A percentile compares a stretch with the other conserved stretches of the same genome.
These are phyloP conservation scores for Yarrowia sp. DNA, from an alignment of 805 yeast species.

Conservation along the genomic window DNA sequence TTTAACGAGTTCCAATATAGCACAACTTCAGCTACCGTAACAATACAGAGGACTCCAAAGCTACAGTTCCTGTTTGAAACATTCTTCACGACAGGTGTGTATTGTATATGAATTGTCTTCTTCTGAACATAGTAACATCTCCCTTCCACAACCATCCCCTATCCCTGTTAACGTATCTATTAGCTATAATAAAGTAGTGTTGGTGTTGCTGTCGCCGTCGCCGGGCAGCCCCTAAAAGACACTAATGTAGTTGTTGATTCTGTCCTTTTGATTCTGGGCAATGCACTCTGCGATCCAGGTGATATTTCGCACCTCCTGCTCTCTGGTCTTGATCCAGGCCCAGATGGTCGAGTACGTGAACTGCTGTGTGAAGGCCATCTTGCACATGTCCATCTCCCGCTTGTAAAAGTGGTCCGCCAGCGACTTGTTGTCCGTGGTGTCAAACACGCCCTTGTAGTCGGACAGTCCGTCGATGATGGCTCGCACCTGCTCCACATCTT, in stretches of 20 bases:
- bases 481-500: conserved; percentile 85
- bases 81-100: no score
- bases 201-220: background rate
- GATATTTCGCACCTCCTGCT: conserved; percentile 95
- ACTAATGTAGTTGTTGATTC: conserved; percentile 87
- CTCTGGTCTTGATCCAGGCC: conserved; percentile 96
- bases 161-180: conserved; percentile 17
- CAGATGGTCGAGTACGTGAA: conserved; percentile 88
- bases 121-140: no score
- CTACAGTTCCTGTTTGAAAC: no score
- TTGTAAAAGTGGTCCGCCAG: conserved; percentile 94
- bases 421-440: conserved; percentile 58
- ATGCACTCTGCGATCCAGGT: conserved; percentile 99
- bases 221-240: conserved; percentile 61
- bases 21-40: no score
- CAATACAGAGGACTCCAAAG: no score
- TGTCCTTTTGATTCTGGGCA: conserved; percentile 96
- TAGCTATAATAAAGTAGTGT: conserved; percentile 31
- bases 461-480: conserved; percentile 46
- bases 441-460: conserved; percentile 53
- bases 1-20: no score
- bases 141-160: no score
- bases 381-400: conserved; percentile 89
- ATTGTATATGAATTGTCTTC: no score
- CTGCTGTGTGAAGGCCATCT: conserved; percentile 94